Evolutionary conservation across 129 eudicot species (phyloP), one percentile per base, ranked within the genome.

Genomic region (sunflower (Helianthus annuus)): DNA sequence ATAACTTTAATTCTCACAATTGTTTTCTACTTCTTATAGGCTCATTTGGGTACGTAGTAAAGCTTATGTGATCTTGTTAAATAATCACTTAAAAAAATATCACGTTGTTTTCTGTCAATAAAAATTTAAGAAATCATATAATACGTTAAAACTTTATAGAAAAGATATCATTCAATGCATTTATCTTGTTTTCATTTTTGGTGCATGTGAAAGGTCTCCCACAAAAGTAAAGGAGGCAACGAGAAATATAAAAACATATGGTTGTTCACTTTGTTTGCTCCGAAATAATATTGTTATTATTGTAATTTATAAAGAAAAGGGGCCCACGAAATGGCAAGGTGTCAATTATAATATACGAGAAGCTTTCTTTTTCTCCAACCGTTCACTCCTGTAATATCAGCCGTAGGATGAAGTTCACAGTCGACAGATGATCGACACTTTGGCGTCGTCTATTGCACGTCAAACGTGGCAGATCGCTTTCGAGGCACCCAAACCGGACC

Each of bases 401-500:
- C 45, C 82, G 77, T 78, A 44, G 72, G 81, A 78, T 78, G 66
- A 27, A 3, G 7, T 5, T 9, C 15, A 14, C 1, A 7, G 34
- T 9, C 68, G 12, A 71, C 44, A n/a, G 77, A 78, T 78, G 72
- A 34, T 40, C 15, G 60, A 63, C 48, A 68, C 57, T 27, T 12
- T 52, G 22, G 58, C 49, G 74, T 76, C 79, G 61, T 12, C 16
- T 66, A 68, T 64, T 24, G 63, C 51, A 77, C 67, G 49, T 78
- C 76, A 42, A 29, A 78, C 77, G 76, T 71, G 44, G 72, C 67
- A 55, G 66, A 9, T 78, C 77, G 82, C 76, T 77, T 69, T 77
- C 81, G 48, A 62, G 76, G 72, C 82, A 78, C 40, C 77, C 82
- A 78, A 71, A 63, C 38, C 49, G 82, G 82, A 78, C 82, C 71